Conservation (phyloP, 495 filamentous ascomycete species). For the Tuber melanosporum region DNA sequence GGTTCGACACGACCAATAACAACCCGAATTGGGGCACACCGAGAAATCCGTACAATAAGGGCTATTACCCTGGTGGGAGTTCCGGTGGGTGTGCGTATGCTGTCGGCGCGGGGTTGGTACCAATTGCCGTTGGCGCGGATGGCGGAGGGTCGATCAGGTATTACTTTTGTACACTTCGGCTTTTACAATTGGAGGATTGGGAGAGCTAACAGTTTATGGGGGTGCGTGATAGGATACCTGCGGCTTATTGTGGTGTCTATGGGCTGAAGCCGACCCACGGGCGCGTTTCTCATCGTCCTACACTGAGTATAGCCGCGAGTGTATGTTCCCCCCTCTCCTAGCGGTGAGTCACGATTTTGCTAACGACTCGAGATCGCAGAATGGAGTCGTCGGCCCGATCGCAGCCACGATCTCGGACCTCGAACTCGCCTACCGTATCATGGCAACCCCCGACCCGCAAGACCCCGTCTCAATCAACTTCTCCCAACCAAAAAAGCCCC, state of each 20-base stretch:
- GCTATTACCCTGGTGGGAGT: conserved; percentile 83
- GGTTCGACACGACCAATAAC: conserved; percentile 75
- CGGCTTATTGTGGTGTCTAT: conserved; percentile 77
- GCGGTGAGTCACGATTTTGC: background rate
- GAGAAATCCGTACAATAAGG: conserved; percentile 69
- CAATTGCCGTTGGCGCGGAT: conserved; percentile 77
- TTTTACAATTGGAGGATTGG: background rate
- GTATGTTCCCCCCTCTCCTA: conserved; percentile 32
- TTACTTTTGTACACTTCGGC: background rate
- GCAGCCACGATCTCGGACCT: conserved; percentile 72
- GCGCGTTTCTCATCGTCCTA: conserved; percentile 61
- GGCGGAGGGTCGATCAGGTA: conserved; percentile 70
- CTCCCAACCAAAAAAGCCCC: conserved; percentile 43
- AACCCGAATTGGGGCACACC: conserved; percentile 77
- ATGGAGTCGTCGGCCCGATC: conserved; percentile 65
- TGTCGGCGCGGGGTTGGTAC: conserved; percentile 66
- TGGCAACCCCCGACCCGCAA: conserved; percentile 62
- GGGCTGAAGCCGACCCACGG: conserved; percentile 80
- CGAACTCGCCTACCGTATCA: conserved; percentile 69
- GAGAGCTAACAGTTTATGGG: background rate
- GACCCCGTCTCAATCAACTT: conserved; percentile 34
- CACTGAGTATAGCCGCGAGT: conserved; percentile 52
- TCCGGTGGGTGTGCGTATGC: conserved; percentile 79
- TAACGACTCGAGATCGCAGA: background rate
- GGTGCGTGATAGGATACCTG: conserved; percentile 53